Percentiles rank a stretch among this genome's conserved stretches.
Evolutionary conservation across 345 rosid genomes (phyloP).

Genomic region (Eucalyptus curtisii): DNA sequence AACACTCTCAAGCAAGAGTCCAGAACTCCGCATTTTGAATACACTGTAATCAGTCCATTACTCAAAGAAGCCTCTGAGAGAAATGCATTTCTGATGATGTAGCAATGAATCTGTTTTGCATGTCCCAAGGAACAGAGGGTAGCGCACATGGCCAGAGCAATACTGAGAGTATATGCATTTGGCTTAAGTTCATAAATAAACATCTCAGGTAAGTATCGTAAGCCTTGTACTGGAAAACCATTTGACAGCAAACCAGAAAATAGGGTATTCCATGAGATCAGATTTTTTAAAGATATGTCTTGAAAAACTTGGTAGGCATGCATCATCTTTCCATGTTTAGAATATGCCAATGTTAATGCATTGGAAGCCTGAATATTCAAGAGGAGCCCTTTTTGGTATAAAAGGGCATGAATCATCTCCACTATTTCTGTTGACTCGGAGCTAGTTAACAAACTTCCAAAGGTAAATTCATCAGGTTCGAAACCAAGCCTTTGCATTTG

Average conservation of each 20-base stretch:
- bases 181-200: constrained; percentile 34
- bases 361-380: constrained; percentile 50
- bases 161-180: constrained; percentile 42
- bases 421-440: constrained; percentile 16
- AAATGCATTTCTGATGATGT: constrained; percentile 22
- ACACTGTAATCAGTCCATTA: constrained; percentile 54
- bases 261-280: constrained; percentile 65
- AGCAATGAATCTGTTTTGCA: constrained; percentile 50
- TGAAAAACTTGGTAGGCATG: constrained; percentile 34
- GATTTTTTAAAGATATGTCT: constrained; percentile 19
- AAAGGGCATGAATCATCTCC: constrained; percentile 42
- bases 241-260: constrained; percentile 48
- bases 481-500: constrained; percentile 40
- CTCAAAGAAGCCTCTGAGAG: constrained; percentile 30
- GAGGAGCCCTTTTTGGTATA: constrained; percentile 30
- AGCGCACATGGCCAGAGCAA: constrained; percentile 39
- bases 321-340: constrained; percentile 34
- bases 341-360: constrained; percentile 55
- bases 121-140: constrained; percentile 29
- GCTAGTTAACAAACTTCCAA: constrained; percentile 58
- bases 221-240: constrained; percentile 29
- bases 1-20: constrained; percentile 42
- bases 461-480: constrained; percentile 57
- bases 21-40: constrained; percentile 54
- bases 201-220: constrained; percentile 27